These are phyloP conservation scores for Backusella sp. DNA, from an alignment of 192 early-diverging fungal species.

Conservation along the genomic window DNA sequence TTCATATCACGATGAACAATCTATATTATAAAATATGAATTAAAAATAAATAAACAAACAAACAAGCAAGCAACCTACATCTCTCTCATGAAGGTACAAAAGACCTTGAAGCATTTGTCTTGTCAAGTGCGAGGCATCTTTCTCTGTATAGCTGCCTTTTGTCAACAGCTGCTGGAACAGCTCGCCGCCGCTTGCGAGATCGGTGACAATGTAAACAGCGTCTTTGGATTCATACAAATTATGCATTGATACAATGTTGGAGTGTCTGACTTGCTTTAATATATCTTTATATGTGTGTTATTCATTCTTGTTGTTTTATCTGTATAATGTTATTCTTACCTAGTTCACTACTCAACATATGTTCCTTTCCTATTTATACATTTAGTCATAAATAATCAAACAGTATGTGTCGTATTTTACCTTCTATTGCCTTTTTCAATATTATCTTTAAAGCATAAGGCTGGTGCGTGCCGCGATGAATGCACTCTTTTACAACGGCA, in stretches of 20 bases:
- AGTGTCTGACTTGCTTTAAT: conserved; percentile 76
- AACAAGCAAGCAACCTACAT: conserved; percentile 31
- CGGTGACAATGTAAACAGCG: conserved; percentile 71
- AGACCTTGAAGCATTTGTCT: conserved; percentile 77
- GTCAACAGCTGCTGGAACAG: conserved; percentile 78
- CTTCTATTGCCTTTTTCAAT: conserved; percentile 54
- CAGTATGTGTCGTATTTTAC: conserved; percentile 2
- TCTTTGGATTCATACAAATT: conserved; percentile 71
- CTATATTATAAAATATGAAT: conserved; percentile 20
- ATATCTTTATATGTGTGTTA: conserved; percentile 35
- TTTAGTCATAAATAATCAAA: not conserved
- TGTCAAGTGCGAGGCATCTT: conserved; percentile 77
- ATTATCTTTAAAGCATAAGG: conserved; percentile 79
- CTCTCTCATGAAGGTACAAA: conserved; percentile 82
- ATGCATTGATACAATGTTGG: conserved; percentile 79
- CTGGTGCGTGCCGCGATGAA: conserved; percentile 49
- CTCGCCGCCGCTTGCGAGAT: conserved; percentile 84
- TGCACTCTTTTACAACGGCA: conserved; percentile 68
- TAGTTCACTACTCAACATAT: conserved; percentile 68
- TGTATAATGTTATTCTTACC: conserved; percentile 5
- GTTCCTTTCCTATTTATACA: conserved; percentile 48
- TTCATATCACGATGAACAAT: conserved; percentile 88
- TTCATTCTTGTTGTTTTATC: not conserved
- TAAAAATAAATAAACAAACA: not conserved
- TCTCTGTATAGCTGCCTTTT: conserved; percentile 77